Conservation (phyloP, 2,329 filamentous ascomycete genomes). For the Cadophora gregata region DNA sequence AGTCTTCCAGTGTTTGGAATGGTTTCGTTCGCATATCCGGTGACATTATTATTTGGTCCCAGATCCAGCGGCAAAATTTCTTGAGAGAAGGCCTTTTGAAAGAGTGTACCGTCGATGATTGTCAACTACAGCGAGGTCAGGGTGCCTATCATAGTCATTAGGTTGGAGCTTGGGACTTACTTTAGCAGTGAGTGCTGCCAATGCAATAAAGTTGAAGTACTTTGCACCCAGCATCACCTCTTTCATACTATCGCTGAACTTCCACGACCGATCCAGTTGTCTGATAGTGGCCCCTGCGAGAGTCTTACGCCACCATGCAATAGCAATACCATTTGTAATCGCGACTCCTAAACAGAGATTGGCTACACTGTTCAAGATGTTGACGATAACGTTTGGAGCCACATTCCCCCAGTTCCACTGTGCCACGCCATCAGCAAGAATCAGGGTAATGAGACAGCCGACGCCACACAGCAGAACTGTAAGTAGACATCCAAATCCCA, state of each 20-base stretch:
- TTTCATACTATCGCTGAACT: conserved; percentile 13
- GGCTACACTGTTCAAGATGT: conserved; percentile 8
- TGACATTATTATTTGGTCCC: conserved; percentile 11
- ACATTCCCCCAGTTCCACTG: conserved; percentile 9
- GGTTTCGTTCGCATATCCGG: conserved; percentile 5
- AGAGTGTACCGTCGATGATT: conserved; percentile 14
- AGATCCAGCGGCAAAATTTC: conserved; percentile 10
- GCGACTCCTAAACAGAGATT: conserved; percentile 10
- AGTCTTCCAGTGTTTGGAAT: conserved; percentile 15
- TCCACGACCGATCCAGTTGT: conserved; percentile 9
- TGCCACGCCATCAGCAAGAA: not conserved
- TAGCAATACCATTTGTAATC: conserved; percentile 13
- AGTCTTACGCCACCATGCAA: conserved; percentile 12
- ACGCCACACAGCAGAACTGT: conserved; percentile 9
- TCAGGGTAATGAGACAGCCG: conserved; percentile 14
- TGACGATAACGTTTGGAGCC: conserved; percentile 12
- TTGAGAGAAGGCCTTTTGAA: conserved; percentile 15
- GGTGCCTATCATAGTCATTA: not conserved
- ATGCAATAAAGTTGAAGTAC: conserved; percentile 16
- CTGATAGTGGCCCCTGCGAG: not conserved
- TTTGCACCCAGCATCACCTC: conserved; percentile 7
- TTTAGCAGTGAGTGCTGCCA: conserved; percentile 10
- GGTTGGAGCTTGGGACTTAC: not conserved
- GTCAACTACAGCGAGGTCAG: not conserved
- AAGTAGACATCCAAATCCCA: conserved; percentile 1